Conservation (phyloP, 2,329 filamentous ascomycete species). For the Pestalotiopsis sp. region DNA sequence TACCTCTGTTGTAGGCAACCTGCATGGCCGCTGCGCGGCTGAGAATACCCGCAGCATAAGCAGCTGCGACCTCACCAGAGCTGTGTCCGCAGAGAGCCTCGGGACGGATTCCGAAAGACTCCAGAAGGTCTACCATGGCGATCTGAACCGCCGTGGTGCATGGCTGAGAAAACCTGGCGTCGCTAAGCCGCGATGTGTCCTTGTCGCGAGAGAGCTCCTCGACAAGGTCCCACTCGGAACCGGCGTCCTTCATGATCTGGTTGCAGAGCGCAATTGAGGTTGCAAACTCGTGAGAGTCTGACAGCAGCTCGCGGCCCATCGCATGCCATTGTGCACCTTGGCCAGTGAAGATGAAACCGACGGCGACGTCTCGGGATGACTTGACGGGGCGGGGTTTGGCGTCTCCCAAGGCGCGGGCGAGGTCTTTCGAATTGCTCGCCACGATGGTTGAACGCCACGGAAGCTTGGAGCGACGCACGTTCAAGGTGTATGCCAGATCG, state of each 20-base stretch:
- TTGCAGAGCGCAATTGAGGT: constrained; percentile 17
- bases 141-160: constrained; percentile 45
- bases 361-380: not conserved
- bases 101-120: constrained; percentile 28
- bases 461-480: constrained; percentile 20
- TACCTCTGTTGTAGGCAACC: constrained; percentile 37
- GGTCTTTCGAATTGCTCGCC: constrained; percentile 17
- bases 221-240: constrained; percentile 23
- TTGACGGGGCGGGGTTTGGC: constrained; percentile 19
- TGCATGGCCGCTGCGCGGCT: constrained; percentile 25
- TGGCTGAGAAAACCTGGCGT: constrained; percentile 35
- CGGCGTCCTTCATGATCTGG: constrained; percentile 19
- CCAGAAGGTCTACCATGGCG: constrained; percentile 38
- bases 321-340: constrained; percentile 32
- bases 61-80: constrained; percentile 25
- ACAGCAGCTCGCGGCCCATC: constrained; percentile 25
- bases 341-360: constrained; percentile 28
- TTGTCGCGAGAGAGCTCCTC: constrained; percentile 23
- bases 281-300: constrained; percentile 19
- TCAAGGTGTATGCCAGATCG: constrained; percentile 23
- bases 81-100: constrained; percentile 30
- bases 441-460: constrained; percentile 11
- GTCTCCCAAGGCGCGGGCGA: constrained; percentile 23
- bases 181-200: constrained; percentile 23
- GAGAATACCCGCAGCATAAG: constrained; percentile 30